phyloP scores from a whole-genome alignment of 805 yeast genomes.

The Grigorovia yakushimaensis region DNA sequence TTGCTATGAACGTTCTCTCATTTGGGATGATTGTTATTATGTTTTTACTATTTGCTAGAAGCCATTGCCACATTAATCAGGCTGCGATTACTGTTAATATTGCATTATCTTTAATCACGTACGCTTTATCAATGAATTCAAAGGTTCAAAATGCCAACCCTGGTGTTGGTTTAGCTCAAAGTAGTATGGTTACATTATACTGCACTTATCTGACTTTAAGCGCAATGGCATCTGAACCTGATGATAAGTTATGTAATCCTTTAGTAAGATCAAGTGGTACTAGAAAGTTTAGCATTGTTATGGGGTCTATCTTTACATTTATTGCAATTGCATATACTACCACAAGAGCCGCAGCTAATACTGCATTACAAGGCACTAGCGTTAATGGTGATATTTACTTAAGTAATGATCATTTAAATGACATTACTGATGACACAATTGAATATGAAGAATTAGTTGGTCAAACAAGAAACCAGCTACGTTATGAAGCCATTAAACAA shows the following conservation, averaged over 20 bases:
- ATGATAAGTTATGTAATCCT: constrained; percentile 87
- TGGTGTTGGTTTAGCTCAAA: constrained; percentile 91
- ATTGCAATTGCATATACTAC: constrained; percentile 95
- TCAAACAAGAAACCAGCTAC: constrained; percentile 52
- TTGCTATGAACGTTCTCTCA: constrained; percentile 70
- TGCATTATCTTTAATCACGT: constrained; percentile 50
- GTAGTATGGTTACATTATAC: constrained; percentile 90
- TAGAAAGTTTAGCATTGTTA: constrained; percentile 72
- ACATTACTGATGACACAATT: constrained; percentile 17
- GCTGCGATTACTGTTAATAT: constrained; percentile 75
- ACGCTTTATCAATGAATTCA: constrained; percentile 69
- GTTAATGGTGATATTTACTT: constrained; percentile 29
- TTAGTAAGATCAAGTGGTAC: constrained; percentile 82
- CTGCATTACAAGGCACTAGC: constrained; percentile 44
- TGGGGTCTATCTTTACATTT: constrained; percentile 91
- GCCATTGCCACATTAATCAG: constrained; percentile 81
- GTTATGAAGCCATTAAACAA: constrained; percentile 79
- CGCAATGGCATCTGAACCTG: constrained; percentile 95
- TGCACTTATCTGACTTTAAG: constrained; percentile 85
- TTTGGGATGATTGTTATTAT: constrained; percentile 64
- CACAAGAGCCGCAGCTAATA: constrained; percentile 86
- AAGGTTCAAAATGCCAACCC: constrained; percentile 86
- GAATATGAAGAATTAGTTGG: constrained; percentile 36
- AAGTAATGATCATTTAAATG: constrained; percentile 1
- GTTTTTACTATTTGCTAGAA: constrained; percentile 73